A percentile compares a stretch with the other conserved stretches of the same genome.
These are phyloP conservation scores for Phyllostachys edulis DNA, from an alignment of 176 grass and related monocot genomes.

Conservation along the genomic window DNA sequence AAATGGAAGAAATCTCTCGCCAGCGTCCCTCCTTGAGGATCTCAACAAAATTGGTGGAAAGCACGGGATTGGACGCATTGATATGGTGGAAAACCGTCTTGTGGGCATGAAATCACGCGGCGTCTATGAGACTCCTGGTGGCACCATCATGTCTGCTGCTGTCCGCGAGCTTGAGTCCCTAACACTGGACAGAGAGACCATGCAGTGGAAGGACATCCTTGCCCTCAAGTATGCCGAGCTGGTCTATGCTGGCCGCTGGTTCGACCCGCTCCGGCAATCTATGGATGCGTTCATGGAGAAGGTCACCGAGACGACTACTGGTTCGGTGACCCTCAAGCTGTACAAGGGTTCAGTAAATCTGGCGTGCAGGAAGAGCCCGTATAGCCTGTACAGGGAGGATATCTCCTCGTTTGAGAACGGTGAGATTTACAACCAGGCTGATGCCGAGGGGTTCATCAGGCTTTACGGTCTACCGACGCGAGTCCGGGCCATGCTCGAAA, in stretches of 20 bases:
- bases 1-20: constrained; percentile 45
- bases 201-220: constrained; percentile 44
- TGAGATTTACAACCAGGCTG: constrained; percentile 46
- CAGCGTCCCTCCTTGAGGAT: constrained; percentile 48
- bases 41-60: constrained; percentile 59
- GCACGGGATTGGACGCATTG: constrained; percentile 48
- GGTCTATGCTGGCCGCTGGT: constrained; percentile 57
- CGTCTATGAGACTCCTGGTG: constrained; percentile 56
- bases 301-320: constrained; percentile 41
- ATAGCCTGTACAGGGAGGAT: constrained; percentile 58
- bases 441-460: constrained; percentile 51
- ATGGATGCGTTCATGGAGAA: constrained; percentile 53
- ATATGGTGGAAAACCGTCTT: constrained; percentile 63
- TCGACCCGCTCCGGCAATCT: constrained; percentile 45
- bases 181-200: constrained; percentile 42
- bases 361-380: background rate
- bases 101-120: constrained; percentile 59
- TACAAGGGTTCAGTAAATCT: constrained; percentile 38
- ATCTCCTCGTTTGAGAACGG: constrained; percentile 61
- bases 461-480: too few relatives aligned
- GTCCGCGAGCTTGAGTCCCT: constrained; percentile 52
- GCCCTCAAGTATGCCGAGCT: constrained; percentile 57
- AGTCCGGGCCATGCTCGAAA: too few relatives aligned
- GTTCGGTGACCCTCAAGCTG: constrained; percentile 43
- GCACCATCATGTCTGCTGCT: constrained; percentile 47